phyloP scores from a whole-genome alignment of 495 filamentous ascomycete species.

The Amniculicola lignicola region DNA sequence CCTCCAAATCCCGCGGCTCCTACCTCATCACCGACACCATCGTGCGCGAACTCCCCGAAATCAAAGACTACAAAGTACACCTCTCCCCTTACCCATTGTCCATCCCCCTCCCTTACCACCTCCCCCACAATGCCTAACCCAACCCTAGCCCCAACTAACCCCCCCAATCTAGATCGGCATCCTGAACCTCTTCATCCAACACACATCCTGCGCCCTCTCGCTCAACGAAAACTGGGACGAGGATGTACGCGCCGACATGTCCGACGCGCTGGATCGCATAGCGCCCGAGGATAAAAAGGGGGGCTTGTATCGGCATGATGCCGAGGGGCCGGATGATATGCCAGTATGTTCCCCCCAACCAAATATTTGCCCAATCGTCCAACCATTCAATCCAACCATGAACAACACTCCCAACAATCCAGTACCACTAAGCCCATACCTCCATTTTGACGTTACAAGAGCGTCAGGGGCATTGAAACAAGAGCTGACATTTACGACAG shows the following conservation, averaged over 20 bases:
- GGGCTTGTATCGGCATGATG: slow-evolving; percentile 76
- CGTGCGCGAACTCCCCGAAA: slow-evolving; percentile 64
- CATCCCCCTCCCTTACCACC: too few relatives aligned
- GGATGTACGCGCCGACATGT: slow-evolving; percentile 83
- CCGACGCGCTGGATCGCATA: slow-evolving; percentile 85
- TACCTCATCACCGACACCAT: slow-evolving; percentile 86
- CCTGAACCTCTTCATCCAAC: slow-evolving; percentile 84
- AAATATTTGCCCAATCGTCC: too few relatives aligned
- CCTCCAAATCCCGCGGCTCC: slow-evolving; percentile 68
- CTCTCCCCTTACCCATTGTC: too few relatives aligned
- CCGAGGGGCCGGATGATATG: slow-evolving; percentile 91
- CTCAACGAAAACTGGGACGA: slow-evolving; percentile 94
- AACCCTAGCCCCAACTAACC: too few relatives aligned
- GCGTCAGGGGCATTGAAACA: too few relatives aligned
- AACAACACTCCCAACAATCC: too few relatives aligned
- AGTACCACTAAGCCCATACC: too few relatives aligned
- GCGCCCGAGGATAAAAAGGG: slow-evolving; percentile 70
- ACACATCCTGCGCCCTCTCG: slow-evolving; percentile 80
- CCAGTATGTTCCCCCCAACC: slow-evolving; percentile 50
- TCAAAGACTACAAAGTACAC: slow-evolving; percentile 74
- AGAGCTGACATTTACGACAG: slow-evolving; percentile 35
- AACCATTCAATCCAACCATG: too few relatives aligned
- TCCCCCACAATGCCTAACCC: too few relatives aligned
- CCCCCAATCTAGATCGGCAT: too few relatives aligned
- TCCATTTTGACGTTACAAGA: too few relatives aligned